A percentile compares a stretch with the other conserved stretches of the same genome.
These are phyloP conservation scores for Sarcodon aspratus DNA, from an alignment of 768 basidiomycete genomes.

Conservation along the genomic window DNA sequence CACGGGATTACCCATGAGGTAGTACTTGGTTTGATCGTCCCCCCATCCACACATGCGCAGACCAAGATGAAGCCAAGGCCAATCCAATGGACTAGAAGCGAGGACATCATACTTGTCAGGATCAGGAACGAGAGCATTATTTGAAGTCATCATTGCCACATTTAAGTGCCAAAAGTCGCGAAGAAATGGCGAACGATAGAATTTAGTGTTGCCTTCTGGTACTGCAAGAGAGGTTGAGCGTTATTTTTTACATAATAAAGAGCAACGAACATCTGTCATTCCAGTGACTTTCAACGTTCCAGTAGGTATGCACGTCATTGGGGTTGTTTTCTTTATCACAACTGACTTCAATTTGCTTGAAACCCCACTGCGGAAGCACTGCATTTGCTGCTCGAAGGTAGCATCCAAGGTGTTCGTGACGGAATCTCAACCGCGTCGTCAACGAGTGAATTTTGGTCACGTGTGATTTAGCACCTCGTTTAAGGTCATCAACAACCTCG, in stretches of 20 bases:
- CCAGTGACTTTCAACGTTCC: conserved; percentile 98
- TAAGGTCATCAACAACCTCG: conserved; percentile 87
- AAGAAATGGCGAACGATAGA: conserved; percentile 85
- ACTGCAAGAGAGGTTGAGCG: conserved; percentile 36
- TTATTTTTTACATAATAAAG: not conserved
- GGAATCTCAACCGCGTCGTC: conserved; percentile 82
- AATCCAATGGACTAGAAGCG: conserved; percentile 85
- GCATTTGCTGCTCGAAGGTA: conserved; percentile 86
- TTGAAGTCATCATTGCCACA: conserved; percentile 99
- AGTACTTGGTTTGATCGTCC: conserved; percentile 80
- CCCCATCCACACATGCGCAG: conserved; percentile 98
- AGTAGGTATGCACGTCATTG: conserved; percentile 77
- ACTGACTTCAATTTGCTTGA: conserved; percentile 96
- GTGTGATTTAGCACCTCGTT: conserved; percentile 42
- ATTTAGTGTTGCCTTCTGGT: conserved; percentile 69
- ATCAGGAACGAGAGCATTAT: conserved; percentile 94
- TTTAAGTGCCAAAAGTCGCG: conserved; percentile 99
- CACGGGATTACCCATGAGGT: conserved; percentile 84
- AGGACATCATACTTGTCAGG: conserved; percentile 98
- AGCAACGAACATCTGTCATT: conserved; percentile 75
- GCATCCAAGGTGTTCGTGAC: conserved; percentile 68
- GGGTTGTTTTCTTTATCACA: conserved; percentile 85
- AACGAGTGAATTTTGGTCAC: conserved; percentile 74
- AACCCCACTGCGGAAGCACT: conserved; percentile 93
- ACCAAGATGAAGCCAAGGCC: conserved; percentile 86